phyloP scores from a whole-genome alignment of 2,329 filamentous ascomycete species.

The Alternaria longipes region DNA sequence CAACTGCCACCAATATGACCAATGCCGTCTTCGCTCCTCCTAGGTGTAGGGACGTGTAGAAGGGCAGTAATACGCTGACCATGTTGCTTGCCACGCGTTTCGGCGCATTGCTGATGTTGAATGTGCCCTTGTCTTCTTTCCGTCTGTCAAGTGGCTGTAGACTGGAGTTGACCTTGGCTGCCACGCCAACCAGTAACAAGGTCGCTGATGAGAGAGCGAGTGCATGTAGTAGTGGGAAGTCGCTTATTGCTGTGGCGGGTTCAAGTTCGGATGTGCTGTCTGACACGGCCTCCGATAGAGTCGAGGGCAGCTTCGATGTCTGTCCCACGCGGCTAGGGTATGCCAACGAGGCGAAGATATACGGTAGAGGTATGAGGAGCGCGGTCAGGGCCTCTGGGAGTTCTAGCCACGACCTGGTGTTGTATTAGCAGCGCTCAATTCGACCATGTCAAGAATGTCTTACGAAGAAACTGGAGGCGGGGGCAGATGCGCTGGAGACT shows the following conservation, averaged over 20 bases:
- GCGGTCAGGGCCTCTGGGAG: constrained; percentile 61
- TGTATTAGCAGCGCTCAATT: constrained; percentile 7
- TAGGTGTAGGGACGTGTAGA: constrained; percentile 65
- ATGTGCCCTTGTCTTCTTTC: constrained; percentile 38
- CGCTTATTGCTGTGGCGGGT: constrained; percentile 13
- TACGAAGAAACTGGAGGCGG: constrained; percentile 31
- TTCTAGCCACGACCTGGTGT: constrained; percentile 43
- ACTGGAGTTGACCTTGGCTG: constrained; percentile 46
- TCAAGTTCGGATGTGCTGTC: constrained; percentile 25
- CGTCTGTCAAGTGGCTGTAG: constrained; percentile 47
- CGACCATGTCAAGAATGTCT: constrained; percentile 7
- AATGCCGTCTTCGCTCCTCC: constrained; percentile 64
- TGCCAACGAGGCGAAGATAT: constrained; percentile 57
- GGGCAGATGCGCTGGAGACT: constrained; percentile 30
- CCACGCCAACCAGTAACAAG: constrained; percentile 55
- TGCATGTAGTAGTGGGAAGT: constrained; percentile 53
- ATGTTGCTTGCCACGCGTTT: constrained; percentile 45
- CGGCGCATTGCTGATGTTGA: constrained; percentile 19
- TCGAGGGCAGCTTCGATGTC: constrained; percentile 28
- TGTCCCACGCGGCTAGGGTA: constrained; percentile 45
- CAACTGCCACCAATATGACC: constrained; percentile 58
- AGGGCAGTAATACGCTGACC: constrained; percentile 60
- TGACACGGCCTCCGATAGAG: constrained; percentile 35
- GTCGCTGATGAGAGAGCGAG: constrained; percentile 58
- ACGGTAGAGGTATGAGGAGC: constrained; percentile 60